Base-by-base conservation (phyloP, 2,329 filamentous ascomycete species). In the Colletotrichum musae region DNA sequence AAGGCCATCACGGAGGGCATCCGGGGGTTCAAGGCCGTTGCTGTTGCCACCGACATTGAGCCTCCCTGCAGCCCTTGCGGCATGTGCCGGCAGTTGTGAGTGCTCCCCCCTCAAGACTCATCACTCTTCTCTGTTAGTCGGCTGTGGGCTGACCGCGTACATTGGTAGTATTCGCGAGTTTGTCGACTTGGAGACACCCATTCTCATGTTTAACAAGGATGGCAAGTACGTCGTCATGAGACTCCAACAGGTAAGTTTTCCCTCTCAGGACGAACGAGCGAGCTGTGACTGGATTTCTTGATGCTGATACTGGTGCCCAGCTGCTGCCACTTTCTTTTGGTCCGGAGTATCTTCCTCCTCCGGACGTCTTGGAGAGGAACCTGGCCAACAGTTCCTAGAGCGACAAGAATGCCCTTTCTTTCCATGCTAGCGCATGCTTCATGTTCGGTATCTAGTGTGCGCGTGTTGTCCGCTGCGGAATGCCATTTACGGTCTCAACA, bases 1-100 rank as follows among this genome's bases (percentile, higher is more conserved):
- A 94, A 91, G 47, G 95, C 95, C 24, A 88, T 98, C 5, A 88
- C 89, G 6, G 83, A 83, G 59, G 88, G 88, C 3, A 81, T 87
- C 72, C 81, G 80, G 41, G 75, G 60, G 9, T 94, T 97, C 82
- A 91, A 89, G 76, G 95, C 95, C 21, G 81, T 99, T 24, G 95
- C 93, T 16, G 94, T 99, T 4, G 88, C 93, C 6, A 97, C 95
- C 6, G 93, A 98, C 78, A 92, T 93, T 50, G 82, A 80, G 39
- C 88, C 89, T 36, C 89, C 91, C 4, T 88, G 88, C 56, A 91
- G 91, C 71, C 96, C 96, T 0, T 99, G 96, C 78, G 96, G 96
- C 64, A 98, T 97, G 94, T 98, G 95, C 80, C 87, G 95, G 75
- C 95, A 98, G 79, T 97, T 95, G 92, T 94, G 78, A 83, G 89